Evolutionary conservation across 192 early-diverging fungal genomes (phyloP).

Genomic region (Linnemannia exigua): DNA sequence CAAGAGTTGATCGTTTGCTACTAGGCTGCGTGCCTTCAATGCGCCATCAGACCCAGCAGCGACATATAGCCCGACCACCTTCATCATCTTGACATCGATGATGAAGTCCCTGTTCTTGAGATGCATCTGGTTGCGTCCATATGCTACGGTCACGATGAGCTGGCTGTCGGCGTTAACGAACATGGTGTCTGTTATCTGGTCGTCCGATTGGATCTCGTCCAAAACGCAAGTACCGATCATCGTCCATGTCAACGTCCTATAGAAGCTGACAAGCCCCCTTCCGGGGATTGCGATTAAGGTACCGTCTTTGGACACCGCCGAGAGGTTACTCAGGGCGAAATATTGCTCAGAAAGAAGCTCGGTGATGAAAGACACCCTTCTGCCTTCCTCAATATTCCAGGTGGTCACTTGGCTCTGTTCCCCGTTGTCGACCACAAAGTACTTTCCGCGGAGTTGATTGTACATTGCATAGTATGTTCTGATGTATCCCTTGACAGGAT

Average conservation of each 20-base stretch:
- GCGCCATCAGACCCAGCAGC: neutral
- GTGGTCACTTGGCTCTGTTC: neutral
- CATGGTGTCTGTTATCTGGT: neutral
- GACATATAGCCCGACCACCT: neutral
- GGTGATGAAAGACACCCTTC: neutral
- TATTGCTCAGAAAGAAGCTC: neutral
- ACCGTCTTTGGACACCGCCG: neutral
- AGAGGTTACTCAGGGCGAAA: neutral
- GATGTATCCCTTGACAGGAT: neutral
- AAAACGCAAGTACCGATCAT: neutral
- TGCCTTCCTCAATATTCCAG: slow-evolving; percentile 1
- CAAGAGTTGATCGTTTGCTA: neutral
- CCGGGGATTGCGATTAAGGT: neutral
- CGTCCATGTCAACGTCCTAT: neutral
- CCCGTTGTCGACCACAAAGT: neutral
- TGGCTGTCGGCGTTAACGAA: neutral
- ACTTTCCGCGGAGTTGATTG: neutral
- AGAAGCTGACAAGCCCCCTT: neutral
- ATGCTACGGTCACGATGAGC: neutral
- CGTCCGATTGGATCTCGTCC: neutral
- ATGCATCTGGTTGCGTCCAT: neutral
- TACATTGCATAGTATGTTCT: neutral
- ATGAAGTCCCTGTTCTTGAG: neutral
- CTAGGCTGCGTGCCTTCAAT: neutral
- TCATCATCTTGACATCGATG: neutral